Evolutionary conservation across 2,329 filamentous ascomycete genomes (phyloP).

Genomic region (Botryotinia calthae): DNA sequence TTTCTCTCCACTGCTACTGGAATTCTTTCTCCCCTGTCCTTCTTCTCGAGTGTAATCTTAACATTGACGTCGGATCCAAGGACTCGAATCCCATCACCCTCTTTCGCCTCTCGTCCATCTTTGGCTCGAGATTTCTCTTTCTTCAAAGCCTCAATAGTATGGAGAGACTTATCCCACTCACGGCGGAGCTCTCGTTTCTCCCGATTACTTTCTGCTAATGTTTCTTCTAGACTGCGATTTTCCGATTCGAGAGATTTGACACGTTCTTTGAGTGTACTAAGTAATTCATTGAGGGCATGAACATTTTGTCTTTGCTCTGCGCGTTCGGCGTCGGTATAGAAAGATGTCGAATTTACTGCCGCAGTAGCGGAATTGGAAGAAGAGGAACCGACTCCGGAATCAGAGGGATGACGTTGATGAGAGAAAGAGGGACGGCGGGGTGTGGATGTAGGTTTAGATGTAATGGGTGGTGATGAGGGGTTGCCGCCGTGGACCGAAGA

Average conservation of each 20-base stretch:
- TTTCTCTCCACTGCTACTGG: neutral
- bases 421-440: constrained; percentile 1
- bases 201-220: constrained; percentile 16
- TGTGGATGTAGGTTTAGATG: neutral
- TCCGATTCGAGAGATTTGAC: constrained; percentile 1
- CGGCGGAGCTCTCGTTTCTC: constrained; percentile 15
- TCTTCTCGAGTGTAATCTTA: constrained; percentile 3
- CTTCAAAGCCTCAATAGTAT: neutral
- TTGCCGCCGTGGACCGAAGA: constrained; percentile 5
- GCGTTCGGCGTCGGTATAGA: neutral
- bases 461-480: neutral
- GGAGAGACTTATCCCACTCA: constrained; percentile 6
- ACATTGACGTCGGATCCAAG: neutral
- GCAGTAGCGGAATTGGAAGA: constrained; percentile 6
- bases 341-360: neutral
- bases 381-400: constrained; percentile 14
- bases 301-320: neutral
- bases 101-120: neutral
- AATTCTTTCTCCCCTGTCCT: neutral
- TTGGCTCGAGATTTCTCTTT: constrained; percentile 4
- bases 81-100: constrained; percentile 7
- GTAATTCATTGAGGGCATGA: constrained; percentile 1
- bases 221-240: constrained; percentile 13
- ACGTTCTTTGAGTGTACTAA: constrained; percentile 14
- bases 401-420: constrained; percentile 6